phyloP scores from a whole-genome alignment of 2,329 filamentous ascomycete species.

The Xylariaceae sp. region DNA sequence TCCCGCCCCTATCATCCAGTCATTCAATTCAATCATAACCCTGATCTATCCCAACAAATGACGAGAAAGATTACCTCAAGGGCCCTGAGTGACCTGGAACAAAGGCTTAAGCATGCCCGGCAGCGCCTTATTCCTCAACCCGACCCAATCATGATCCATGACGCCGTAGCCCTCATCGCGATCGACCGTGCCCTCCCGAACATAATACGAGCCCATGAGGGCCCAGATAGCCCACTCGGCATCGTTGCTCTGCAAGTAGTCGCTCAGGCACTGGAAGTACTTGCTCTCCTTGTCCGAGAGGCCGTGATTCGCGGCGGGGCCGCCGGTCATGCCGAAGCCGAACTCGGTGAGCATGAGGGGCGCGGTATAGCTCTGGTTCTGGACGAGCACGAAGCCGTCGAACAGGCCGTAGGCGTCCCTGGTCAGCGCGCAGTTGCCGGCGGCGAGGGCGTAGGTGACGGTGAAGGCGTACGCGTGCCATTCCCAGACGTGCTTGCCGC shows the following conservation, averaged over 20 bases:
- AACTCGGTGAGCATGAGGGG: conserved; percentile 57
- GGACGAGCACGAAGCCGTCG: conserved; percentile 47
- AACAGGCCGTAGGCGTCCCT: conserved; percentile 42
- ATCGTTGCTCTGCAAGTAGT: conserved; percentile 50
- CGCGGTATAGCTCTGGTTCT: conserved; percentile 42
- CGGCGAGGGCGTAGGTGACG: conserved; percentile 39
- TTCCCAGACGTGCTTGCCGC: conserved; percentile 54
- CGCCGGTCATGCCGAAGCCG: conserved; percentile 46
- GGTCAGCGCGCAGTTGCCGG: conserved; percentile 40
- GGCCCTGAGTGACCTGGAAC: conserved; percentile 39
- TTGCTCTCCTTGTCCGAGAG: conserved; percentile 39
- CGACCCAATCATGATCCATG: conserved; percentile 40
- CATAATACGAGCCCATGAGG: conserved; percentile 53
- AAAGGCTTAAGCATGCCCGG: conserved; percentile 29
- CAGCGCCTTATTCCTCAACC: conserved; percentile 35
- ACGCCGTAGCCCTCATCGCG: conserved; percentile 50
- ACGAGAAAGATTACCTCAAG: conserved; percentile 21
- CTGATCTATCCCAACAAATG: not conserved
- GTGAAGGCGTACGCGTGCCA: conserved; percentile 54
- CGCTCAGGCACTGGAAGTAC: conserved; percentile 48
- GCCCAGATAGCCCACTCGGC: conserved; percentile 57
- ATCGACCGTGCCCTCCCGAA: conserved; percentile 45
- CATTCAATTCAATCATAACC: not conserved
- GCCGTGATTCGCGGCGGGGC: conserved; percentile 32
- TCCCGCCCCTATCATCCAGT: too few relatives aligned